phyloP scores from a whole-genome alignment of 768 basidiomycete genomes.

The Kwoniella europaea region DNA sequence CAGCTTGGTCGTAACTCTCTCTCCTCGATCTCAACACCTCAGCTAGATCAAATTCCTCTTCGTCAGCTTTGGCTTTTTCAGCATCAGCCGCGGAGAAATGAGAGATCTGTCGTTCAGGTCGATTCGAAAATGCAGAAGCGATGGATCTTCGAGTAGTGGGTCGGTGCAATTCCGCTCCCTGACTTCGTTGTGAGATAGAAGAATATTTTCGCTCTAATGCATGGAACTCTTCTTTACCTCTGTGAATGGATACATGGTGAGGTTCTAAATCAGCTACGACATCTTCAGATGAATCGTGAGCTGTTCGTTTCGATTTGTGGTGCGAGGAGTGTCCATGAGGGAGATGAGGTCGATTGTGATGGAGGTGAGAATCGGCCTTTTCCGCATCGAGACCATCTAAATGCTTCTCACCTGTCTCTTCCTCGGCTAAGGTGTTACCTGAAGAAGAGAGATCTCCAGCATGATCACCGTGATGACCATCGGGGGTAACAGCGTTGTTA shows the following conservation, averaged over 20 bases:
- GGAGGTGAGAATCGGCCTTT: neutral
- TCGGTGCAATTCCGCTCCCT: slow-evolving; percentile 37
- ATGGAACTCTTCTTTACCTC: slow-evolving; percentile 46
- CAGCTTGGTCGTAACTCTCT: slow-evolving; percentile 50
- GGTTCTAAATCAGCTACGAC: slow-evolving; percentile 46
- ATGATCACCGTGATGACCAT: slow-evolving; percentile 10
- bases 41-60: slow-evolving; percentile 58
- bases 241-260: slow-evolving; percentile 39
- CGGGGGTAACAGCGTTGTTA: neutral
- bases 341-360: neutral
- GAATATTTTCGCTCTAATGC: slow-evolving; percentile 49
- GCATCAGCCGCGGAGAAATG: slow-evolving; percentile 32
- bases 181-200: slow-evolving; percentile 42
- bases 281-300: slow-evolving; percentile 40
- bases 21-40: slow-evolving; percentile 44
- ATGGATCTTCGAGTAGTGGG: slow-evolving; percentile 28
- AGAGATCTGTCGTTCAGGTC: slow-evolving; percentile 16
- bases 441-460: slow-evolving; percentile 19
- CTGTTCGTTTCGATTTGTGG: slow-evolving; percentile 25
- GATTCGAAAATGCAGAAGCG: slow-evolving; percentile 10
- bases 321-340: neutral
- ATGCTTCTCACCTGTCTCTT: slow-evolving; percentile 16
- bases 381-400: slow-evolving; percentile 7
- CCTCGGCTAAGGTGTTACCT: slow-evolving; percentile 29
- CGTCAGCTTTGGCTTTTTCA: slow-evolving; percentile 49